Conservation (phyloP, 495 filamentous ascomycete species). For the Penicillium atrosanguineum region DNA sequence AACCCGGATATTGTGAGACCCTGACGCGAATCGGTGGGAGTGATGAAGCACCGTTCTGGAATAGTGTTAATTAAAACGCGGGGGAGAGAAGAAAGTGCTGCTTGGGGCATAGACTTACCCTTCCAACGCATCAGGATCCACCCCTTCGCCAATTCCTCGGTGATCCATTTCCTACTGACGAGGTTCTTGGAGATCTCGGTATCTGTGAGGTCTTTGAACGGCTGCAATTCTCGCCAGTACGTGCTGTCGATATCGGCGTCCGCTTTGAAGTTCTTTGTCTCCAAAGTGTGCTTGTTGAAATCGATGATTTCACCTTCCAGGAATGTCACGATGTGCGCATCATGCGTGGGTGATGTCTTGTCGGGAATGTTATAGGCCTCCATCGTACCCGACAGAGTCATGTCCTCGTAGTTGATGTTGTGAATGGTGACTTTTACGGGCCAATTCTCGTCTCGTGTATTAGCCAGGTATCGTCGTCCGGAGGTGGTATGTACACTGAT, state of each 20-base stretch:
- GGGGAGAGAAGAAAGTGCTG: neutral
- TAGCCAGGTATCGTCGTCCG: conserved; percentile 40
- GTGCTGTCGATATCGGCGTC: conserved; percentile 59
- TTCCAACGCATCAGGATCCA: conserved; percentile 82
- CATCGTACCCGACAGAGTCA: conserved; percentile 74
- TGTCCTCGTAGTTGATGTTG: conserved; percentile 58
- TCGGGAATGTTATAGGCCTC: conserved; percentile 74
- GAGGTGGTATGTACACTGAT: conserved; percentile 32
- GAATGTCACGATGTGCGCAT: conserved; percentile 67
- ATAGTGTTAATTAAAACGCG: conserved; percentile 8
- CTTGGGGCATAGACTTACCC: conserved; percentile 40
- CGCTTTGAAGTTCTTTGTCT: conserved; percentile 65
- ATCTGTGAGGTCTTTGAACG: conserved; percentile 58
- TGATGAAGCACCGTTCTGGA: conserved; percentile 69
- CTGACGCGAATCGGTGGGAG: conserved; percentile 52
- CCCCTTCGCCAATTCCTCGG: conserved; percentile 49
- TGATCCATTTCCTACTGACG: conserved; percentile 56
- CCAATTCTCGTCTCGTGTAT: conserved; percentile 59
- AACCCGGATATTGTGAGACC: conserved; percentile 74
- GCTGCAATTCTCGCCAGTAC: conserved; percentile 70
- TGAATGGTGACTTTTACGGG: conserved; percentile 73
- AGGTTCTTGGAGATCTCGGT: conserved; percentile 58
- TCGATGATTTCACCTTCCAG: conserved; percentile 78
- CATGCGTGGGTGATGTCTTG: conserved; percentile 50
- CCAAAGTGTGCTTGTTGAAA: conserved; percentile 64